A percentile compares a stretch with the other conserved stretches of the same genome.
These are phyloP conservation scores for Wallemia hederae DNA, from an alignment of 1,284 basidiomycete species.

Conservation along the genomic window DNA sequence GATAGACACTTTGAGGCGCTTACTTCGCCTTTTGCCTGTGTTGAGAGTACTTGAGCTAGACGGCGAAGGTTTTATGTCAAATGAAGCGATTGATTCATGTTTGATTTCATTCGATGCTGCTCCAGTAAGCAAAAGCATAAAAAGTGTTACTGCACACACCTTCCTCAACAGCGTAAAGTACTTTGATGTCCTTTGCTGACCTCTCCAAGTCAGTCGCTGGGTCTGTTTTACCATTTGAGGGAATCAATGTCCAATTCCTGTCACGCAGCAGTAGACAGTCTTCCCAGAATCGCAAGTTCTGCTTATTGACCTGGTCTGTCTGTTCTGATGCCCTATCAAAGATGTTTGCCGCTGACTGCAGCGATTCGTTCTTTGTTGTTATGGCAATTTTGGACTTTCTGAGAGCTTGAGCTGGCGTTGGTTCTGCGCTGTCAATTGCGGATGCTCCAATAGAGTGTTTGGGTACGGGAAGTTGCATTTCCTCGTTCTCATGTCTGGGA, in stretches of 20 bases:
- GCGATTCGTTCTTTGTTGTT: conserved; percentile 42
- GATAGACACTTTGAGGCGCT: background rate
- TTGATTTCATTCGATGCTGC: background rate
- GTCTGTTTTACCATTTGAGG: conserved; percentile 38
- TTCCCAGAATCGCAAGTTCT: conserved; percentile 40
- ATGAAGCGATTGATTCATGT: background rate
- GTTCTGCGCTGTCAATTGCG: conserved; percentile 29
- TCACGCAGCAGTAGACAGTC: conserved; percentile 40
- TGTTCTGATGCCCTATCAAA: conserved; percentile 35
- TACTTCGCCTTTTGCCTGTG: background rate
- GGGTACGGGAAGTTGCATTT: conserved; percentile 10
- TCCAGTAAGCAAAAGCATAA: conserved; percentile 2
- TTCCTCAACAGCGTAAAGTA: conserved; percentile 46
- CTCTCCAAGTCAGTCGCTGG: conserved; percentile 26
- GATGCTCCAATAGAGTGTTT: conserved; percentile 28
- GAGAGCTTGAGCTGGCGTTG: conserved; percentile 34
- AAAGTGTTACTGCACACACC: conserved; percentile 23
- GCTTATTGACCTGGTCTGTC: conserved; percentile 30
- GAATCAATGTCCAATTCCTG: conserved; percentile 42
- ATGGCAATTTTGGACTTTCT: conserved; percentile 41
- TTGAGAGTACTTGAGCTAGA: background rate
- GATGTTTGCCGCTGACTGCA: conserved; percentile 35
- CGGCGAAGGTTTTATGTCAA: background rate
- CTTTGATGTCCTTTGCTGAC: conserved; percentile 42
- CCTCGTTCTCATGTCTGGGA: conserved; percentile 3